phyloP scores from a whole-genome alignment of 345 rosid species.

The Balakata baccata region DNA sequence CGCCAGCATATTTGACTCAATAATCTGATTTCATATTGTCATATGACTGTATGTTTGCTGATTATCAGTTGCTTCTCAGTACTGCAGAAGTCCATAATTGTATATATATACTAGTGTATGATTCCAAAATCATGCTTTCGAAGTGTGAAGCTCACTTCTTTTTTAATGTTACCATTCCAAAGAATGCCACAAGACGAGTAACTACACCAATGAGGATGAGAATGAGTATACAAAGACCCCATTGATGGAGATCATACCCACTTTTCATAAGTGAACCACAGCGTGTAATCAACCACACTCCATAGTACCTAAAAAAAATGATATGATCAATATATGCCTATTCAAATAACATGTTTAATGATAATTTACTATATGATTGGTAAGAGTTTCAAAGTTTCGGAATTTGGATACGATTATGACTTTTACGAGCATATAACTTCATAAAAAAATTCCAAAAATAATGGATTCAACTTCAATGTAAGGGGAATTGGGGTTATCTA shows the following conservation, averaged over 20 bases:
- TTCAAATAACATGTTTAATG: background rate
- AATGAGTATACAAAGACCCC: slow-evolving; percentile 54
- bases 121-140: background rate
- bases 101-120: background rate
- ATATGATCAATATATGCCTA: background rate
- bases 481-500: background rate
- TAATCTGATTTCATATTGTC: background rate
- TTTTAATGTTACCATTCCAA: slow-evolving; percentile 61
- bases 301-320: slow-evolving; percentile 56
- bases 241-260: slow-evolving; percentile 56
- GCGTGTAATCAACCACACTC: slow-evolving; percentile 88
- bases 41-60: background rate
- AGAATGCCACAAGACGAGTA: slow-evolving; percentile 53
- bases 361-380: background rate
- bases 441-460: background rate
- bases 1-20: background rate
- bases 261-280: slow-evolving; percentile 56
- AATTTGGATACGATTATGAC: background rate
- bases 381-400: background rate
- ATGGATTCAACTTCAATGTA: background rate
- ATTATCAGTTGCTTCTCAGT: background rate
- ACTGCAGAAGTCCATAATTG: background rate
- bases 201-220: slow-evolving; percentile 49
- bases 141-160: slow-evolving; percentile 45
- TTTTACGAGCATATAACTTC: background rate